Evolutionary conservation across 1,139 yeast species (phyloP), one percentile per base, ranked within the genome.

Genomic region (Cylindricascospora bacillispora): DNA sequence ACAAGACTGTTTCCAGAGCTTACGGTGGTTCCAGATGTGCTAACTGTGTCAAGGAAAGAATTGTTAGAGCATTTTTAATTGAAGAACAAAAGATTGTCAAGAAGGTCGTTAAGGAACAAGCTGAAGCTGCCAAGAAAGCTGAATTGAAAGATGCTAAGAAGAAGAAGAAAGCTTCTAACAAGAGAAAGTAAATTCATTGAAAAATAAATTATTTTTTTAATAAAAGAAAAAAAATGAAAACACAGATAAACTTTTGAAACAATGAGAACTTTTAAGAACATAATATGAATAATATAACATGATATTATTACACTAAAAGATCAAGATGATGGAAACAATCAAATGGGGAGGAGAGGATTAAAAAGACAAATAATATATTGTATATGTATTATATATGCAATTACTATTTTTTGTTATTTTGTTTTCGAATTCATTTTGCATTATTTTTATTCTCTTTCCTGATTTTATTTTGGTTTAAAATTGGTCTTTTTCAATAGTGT

Each of bases 1-100:
- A 80, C 75, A 86, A 89, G 78, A 80, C 95, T 52, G 98, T 89
- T 55, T 86, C 86, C 64, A 89, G 98, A 77, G 86, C 95, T 59
- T 89, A 89, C 86, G 98, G 98, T 73, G 98, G 98, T 65, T 77
- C 93, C 59, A 76, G 92, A 74, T 85, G 95, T 71, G 93, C 93
- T 60, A 79, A 77, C 82, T 82, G 95, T 73, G 95, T 86, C 62
- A 85, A 83, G 77, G 93, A 85, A 69, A 82, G 95, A 78, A 78
- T 89, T 57, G 85, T 86, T 65, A 86, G 97, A 74, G 95, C 97
- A 62, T 89, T 89, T 83, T 79, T 89, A 65, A 82, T 89, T 55
- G 97, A 89, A 73, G 98, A 89, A 73, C 97, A 89, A 74, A 89
- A 86, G 82, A 83, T 89, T 53, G 98, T 89, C 63, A 89, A 89